Conservation (phyloP, 345 rosid genomes). For the Erucastrum elatum region DNA sequence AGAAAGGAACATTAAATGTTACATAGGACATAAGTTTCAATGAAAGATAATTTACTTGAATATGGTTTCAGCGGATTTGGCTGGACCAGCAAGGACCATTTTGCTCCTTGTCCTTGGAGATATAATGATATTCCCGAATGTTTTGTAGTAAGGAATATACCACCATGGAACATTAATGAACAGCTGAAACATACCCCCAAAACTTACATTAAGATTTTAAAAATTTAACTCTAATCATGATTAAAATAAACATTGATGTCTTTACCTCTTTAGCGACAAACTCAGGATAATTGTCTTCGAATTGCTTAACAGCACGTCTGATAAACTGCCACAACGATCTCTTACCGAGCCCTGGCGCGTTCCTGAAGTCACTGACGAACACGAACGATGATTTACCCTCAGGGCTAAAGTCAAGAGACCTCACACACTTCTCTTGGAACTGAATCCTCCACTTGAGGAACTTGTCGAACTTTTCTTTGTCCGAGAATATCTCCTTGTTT, state of each 20-base stretch:
- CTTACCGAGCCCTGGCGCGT: conserved; percentile 85
- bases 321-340: conserved; percentile 72
- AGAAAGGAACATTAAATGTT: not conserved
- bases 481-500: conserved; percentile 67
- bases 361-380: conserved; percentile 84
- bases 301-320: conserved; percentile 66
- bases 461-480: conserved; percentile 63
- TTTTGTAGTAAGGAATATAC: conserved; percentile 76
- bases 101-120: conserved; percentile 94
- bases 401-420: conserved; percentile 81
- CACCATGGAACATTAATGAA: conserved; percentile 99
- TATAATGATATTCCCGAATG: conserved; percentile 75
- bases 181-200: conserved; percentile 45
- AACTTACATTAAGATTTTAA: not conserved
- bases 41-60: conserved; percentile 61
- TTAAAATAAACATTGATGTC: not conserved
- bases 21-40: no score
- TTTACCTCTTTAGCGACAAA: conserved; percentile 83
- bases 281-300: conserved; percentile 93
- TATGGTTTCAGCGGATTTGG: conserved; percentile 73
- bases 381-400: conserved; percentile 65
- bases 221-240: not conserved
- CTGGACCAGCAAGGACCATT: conserved; percentile 78
- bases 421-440: conserved; percentile 75
- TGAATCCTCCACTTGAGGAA: conserved; percentile 91